phyloP scores from a whole-genome alignment of 2,329 filamentous ascomycete genomes.

The Colletotrichum nymphaeae region DNA sequence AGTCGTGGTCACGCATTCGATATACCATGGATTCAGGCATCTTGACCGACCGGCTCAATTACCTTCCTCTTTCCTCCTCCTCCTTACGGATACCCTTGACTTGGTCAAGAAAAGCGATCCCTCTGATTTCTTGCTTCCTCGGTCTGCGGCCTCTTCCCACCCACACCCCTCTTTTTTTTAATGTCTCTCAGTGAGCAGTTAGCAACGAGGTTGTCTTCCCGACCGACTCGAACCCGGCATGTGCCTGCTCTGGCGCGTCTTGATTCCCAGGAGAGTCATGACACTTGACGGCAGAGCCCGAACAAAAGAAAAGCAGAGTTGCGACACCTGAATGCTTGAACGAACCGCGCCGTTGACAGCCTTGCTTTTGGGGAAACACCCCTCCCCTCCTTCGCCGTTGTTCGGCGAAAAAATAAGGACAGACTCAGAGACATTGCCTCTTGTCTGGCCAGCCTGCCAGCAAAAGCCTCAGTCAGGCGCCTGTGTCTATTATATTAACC shows the following conservation, averaged over 20 bases:
- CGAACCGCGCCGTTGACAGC: slow-evolving; percentile 27
- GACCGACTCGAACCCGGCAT: slow-evolving; percentile 10
- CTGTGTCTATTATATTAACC: slow-evolving; percentile 37
- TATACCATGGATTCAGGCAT: slow-evolving; percentile 18
- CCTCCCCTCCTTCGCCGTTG: slow-evolving; percentile 13
- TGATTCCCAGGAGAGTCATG: slow-evolving; percentile 20
- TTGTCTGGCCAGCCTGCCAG: slow-evolving; percentile 25
- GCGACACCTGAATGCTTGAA: slow-evolving; percentile 26
- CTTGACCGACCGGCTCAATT: slow-evolving; percentile 12
- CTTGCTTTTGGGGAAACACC: slow-evolving; percentile 16
- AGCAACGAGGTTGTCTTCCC: background rate
- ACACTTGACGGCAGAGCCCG: slow-evolving; percentile 30
- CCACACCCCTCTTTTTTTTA: slow-evolving; percentile 7
- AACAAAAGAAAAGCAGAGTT: slow-evolving; percentile 5
- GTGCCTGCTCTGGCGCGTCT: slow-evolving; percentile 19
- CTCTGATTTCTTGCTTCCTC: background rate
- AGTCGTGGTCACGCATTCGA: slow-evolving; percentile 30
- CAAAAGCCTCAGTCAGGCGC: slow-evolving; percentile 36
- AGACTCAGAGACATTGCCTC: slow-evolving; percentile 23
- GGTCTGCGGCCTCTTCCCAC: background rate
- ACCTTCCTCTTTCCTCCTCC: slow-evolving; percentile 31
- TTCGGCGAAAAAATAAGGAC: background rate
- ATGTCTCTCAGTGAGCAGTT: background rate
- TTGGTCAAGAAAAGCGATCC: background rate
- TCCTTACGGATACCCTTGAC: slow-evolving; percentile 2